Base-by-base conservation (phyloP, 2,329 filamentous ascomycete species). In the Colletotrichum orchidophilum region DNA sequence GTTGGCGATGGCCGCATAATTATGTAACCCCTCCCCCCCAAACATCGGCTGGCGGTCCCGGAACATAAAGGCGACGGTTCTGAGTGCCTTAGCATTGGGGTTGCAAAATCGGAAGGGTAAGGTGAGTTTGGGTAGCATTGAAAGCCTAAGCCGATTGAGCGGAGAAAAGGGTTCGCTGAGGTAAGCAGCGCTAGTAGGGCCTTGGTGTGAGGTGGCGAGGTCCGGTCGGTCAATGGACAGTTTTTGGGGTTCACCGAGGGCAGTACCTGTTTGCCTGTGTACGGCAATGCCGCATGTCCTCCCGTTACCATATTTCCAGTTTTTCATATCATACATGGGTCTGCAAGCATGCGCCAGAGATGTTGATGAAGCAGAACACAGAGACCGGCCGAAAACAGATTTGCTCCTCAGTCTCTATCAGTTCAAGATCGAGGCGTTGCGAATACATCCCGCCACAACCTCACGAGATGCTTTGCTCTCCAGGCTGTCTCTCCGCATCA, bases 41-140 rank as follows among this genome's bases (percentile, higher is more conserved):
- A 42, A 33, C 33, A 26, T 18, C 35, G 27, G 35, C 33, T 39
- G 18, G 26, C 35, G 26, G 57, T 21, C 58, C 24, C 59, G 63
- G 42, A 33, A 68, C 15, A 6, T 39, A 39, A 31, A 27, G 66
- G 60, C 66, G 60, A 18, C 52, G 12, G 29, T 29, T 63, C n/a
- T 42, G 42, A 15, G 18, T 70, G 54, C 46, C 54, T 49, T 66
- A 60, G 66, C 62, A 62, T 66, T 60, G 26, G 57, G 42, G 49
- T 13, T 59, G 9, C 3, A 59, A 66, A 15, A n/a, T 26, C 24
- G 39, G 49, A 57, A 67, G 68, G 68, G 68, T 68, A 67, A 70
- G 57, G 68, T 70, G 63, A 70, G 54, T 70, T 67, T 18, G 39
- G 42, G 8, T 27, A 33, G 46, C 7, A 15, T 49, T 15, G 21